Conservation (phyloP, 164 flowering plant genomes). For the Warburgia ugandensis region DNA sequence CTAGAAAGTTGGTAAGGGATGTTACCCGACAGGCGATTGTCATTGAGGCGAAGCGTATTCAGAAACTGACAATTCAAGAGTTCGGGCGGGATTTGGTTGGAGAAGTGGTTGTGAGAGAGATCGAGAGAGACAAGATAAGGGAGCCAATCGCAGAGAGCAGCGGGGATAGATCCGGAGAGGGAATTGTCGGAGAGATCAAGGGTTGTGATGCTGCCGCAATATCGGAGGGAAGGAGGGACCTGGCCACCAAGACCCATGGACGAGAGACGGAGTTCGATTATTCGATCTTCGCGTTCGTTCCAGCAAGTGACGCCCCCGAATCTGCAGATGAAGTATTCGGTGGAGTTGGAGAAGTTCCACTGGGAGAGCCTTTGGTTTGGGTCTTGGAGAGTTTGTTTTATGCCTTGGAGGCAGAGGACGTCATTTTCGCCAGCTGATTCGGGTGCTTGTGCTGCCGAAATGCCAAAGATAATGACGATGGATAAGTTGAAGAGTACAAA, state of each 20-base stretch:
- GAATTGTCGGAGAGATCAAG: conserved; percentile 24
- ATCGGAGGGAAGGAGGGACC: conserved; percentile 20
- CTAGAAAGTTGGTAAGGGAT: conserved; percentile 24
- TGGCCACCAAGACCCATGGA: conserved; percentile 9
- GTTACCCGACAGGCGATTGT: conserved; percentile 21
- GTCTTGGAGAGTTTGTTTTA: conserved; percentile 13
- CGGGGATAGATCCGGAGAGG: conserved; percentile 21
- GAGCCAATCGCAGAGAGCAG: conserved; percentile 22
- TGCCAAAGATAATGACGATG: no score
- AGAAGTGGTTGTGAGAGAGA: conserved; percentile 18
- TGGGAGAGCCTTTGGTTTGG: conserved; percentile 11
- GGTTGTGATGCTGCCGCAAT: conserved; percentile 16
- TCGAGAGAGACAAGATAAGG: conserved; percentile 27
- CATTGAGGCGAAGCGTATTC: conserved; percentile 15
- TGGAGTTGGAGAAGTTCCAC: conserved; percentile 21
- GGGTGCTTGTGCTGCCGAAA: no score
- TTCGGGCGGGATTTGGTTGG: conserved; percentile 20
- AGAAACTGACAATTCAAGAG: conserved; percentile 23
- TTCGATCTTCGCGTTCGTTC: conserved; percentile 26
- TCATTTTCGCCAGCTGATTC: no score
- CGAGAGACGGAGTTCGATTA: conserved; percentile 17
- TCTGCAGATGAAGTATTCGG: conserved; percentile 24
- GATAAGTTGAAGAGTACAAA: no score
- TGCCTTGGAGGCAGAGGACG: conserved; percentile 19
- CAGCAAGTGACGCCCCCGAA: conserved; percentile 28